Conservation (phyloP, 2,329 filamentous ascomycete species). For the Claviceps pazoutovae region DNA sequence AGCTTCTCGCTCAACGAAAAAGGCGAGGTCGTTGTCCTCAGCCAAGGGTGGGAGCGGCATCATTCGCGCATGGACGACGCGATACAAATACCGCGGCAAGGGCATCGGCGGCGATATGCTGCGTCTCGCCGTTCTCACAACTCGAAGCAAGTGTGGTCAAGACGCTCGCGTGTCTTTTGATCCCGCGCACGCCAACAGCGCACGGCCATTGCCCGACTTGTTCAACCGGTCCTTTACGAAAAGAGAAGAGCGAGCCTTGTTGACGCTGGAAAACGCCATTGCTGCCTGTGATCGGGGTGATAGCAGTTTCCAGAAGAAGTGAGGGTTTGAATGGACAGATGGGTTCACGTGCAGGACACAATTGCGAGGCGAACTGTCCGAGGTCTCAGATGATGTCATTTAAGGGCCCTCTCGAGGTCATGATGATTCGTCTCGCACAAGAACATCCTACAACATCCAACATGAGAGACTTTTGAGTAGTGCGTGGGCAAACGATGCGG, state of each 20-base stretch:
- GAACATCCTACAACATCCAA: too few species aligned
- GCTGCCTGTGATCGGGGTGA: slow-evolving; percentile 8
- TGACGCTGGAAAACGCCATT: slow-evolving; percentile 24
- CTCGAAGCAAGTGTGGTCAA: slow-evolving; percentile 48
- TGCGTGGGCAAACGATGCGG: too few species aligned
- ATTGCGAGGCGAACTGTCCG: too few species aligned
- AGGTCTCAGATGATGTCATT: too few species aligned
- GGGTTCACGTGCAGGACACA: too few species aligned
- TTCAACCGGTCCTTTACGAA: slow-evolving; percentile 46
- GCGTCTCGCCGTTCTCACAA: slow-evolving; percentile 53
- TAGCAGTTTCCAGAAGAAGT: slow-evolving; percentile 3
- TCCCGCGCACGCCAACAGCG: slow-evolving; percentile 60
- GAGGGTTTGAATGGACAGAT: neutral
- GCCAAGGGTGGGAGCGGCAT: slow-evolving; percentile 42
- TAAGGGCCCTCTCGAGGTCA: too few species aligned
- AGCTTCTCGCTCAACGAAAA: neutral
- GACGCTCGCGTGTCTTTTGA: slow-evolving; percentile 54
- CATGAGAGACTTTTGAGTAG: too few species aligned
- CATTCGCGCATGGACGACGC: slow-evolving; percentile 72
- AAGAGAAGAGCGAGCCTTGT: slow-evolving; percentile 39
- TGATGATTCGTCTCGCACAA: too few species aligned
- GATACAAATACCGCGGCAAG: slow-evolving; percentile 50
- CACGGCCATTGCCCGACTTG: slow-evolving; percentile 39
- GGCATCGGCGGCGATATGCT: slow-evolving; percentile 61
- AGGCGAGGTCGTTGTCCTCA: slow-evolving; percentile 1